phyloP scores from a whole-genome alignment of 495 filamentous ascomycete species.

The Tuber umbilicatum region DNA sequence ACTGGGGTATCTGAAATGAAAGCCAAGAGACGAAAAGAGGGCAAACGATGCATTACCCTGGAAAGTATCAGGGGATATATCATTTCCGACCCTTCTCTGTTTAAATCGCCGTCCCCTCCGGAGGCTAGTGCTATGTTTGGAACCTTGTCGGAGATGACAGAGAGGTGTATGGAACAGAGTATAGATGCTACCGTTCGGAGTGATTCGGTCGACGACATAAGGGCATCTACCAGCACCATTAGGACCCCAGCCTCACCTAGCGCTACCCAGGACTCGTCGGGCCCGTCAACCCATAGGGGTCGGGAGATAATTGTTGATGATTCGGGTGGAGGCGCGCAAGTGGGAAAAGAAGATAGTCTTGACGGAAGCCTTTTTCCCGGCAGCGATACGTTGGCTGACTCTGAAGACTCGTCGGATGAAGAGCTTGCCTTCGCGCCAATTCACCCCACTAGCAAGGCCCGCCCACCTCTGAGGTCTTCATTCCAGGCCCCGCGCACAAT shows the following conservation, averaged over 20 bases:
- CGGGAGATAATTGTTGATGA: constrained; percentile 7
- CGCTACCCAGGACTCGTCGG: not conserved
- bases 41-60: constrained; percentile 61
- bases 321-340: constrained; percentile 7
- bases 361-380: constrained; percentile 19
- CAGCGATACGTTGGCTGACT: constrained; percentile 30
- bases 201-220: constrained; percentile 17
- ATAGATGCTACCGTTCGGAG: constrained; percentile 11
- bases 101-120: constrained; percentile 58
- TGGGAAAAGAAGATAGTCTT: constrained; percentile 4
- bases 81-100: constrained; percentile 66
- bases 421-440: constrained; percentile 38
- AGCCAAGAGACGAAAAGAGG: constrained; percentile 46
- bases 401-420: constrained; percentile 35
- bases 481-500: not conserved
- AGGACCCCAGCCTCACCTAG: constrained; percentile 4
- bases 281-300: not conserved
- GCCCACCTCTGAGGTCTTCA: not conserved
- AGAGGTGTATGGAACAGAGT: constrained; percentile 45
- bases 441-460: not conserved
- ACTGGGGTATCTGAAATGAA: constrained; percentile 13
- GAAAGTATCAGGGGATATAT: constrained; percentile 58
- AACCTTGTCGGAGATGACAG: constrained; percentile 43
- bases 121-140: constrained; percentile 51
- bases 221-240: constrained; percentile 18